Percentiles rank a stretch among this genome's conserved stretches.
Evolutionary conservation across 1,284 basidiomycete species (phyloP).

Genomic region (Takashimella tepidaria): DNA sequence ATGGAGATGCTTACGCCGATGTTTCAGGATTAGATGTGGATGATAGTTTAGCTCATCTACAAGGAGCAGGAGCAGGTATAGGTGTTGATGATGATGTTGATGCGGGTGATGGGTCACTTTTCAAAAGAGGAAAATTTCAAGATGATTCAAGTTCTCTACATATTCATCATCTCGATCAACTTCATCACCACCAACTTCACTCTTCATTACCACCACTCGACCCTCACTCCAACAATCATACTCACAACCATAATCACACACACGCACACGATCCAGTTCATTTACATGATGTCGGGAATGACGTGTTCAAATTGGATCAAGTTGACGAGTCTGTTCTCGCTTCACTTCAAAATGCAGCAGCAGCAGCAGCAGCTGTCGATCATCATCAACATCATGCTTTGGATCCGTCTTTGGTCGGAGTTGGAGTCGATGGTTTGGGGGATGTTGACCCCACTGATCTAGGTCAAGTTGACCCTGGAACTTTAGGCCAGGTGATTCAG

Average conservation of each 20-base stretch:
- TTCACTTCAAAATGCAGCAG: too few species aligned
- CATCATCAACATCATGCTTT: background rate
- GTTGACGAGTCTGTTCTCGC: background rate
- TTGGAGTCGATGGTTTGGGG: background rate
- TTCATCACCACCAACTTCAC: background rate
- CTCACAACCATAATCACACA: background rate
- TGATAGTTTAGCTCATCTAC: too few species aligned
- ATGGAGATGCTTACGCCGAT: background rate
- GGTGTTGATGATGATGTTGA: too few species aligned
- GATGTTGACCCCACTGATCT: background rate
- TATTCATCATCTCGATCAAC: background rate
- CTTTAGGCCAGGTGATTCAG: slow-evolving; percentile 21
- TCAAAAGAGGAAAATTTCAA: background rate
- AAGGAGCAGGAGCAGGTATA: too few species aligned
- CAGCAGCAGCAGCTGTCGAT: too few species aligned
- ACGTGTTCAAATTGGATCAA: background rate
- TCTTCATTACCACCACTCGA: background rate
- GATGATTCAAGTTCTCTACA: too few species aligned
- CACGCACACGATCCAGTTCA: background rate
- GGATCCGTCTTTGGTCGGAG: slow-evolving; percentile 1
- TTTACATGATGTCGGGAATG: background rate
- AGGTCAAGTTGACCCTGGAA: slow-evolving; percentile 10
- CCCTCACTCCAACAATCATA: background rate
- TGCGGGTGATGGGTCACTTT: too few species aligned
- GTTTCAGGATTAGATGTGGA: too few species aligned